Percentiles rank a stretch among this genome's conserved stretches.
phyloP scores from a whole-genome alignment of 2,329 filamentous ascomycete genomes.

The Esteya vermicola region DNA sequence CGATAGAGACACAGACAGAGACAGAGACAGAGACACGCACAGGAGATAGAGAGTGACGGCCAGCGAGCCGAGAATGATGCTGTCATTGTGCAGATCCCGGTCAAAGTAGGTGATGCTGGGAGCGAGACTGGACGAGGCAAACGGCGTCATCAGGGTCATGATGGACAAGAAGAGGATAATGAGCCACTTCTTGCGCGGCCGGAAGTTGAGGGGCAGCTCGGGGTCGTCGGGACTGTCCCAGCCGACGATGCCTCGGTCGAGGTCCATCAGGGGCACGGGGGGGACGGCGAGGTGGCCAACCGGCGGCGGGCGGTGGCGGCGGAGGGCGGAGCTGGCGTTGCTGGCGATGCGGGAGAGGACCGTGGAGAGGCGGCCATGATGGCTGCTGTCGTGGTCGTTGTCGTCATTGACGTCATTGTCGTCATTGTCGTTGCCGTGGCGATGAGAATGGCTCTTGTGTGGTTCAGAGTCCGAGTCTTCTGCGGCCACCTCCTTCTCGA shows the following conservation, averaged over 20 bases:
- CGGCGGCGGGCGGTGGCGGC: background rate
- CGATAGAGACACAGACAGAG: background rate
- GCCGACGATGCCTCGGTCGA: constrained; percentile 39
- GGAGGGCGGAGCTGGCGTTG: constrained; percentile 5
- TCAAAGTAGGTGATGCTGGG: constrained; percentile 30
- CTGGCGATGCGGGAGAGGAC: constrained; percentile 9
- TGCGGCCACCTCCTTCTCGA: too few species aligned
- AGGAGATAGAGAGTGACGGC: constrained; percentile 48
- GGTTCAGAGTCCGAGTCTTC: too few species aligned
- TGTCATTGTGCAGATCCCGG: constrained; percentile 27
- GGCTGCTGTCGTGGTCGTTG: too few species aligned
- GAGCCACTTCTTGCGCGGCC: constrained; percentile 39
- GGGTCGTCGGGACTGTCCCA: constrained; percentile 47
- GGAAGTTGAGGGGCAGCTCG: constrained; percentile 44
- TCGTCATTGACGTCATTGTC: too few species aligned
- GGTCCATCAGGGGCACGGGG: constrained; percentile 31
- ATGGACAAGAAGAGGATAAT: constrained; percentile 38
- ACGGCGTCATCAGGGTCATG: constrained; percentile 52
- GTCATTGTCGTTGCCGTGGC: too few species aligned
- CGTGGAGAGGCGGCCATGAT: too few species aligned
- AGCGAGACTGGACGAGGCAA: constrained; percentile 47
- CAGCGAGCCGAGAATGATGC: constrained; percentile 30
- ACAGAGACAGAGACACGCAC: constrained; percentile 16
- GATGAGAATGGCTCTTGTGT: too few species aligned
- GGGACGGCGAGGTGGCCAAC: background rate